Base-by-base conservation (phyloP, 805 yeast species). In the Grigorovia yakushimaensis region DNA sequence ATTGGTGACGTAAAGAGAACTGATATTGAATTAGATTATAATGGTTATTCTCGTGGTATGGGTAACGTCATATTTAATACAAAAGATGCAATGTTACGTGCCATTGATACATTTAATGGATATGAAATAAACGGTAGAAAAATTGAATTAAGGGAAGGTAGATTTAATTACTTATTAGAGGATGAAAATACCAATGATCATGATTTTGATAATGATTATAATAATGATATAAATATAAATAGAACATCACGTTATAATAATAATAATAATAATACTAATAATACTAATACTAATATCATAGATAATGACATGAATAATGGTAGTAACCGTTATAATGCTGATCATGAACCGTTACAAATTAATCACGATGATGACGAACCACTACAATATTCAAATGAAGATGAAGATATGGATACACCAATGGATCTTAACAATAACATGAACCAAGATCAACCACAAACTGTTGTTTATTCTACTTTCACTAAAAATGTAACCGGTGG, bases 1-100 rank as follows among this genome's bases (percentile, higher is more conserved):
- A 81, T 77, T 51, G 97, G 96, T 37, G 76, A 72, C 47, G 84
- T 89, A 13, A 71, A 76, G 22, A 80, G 93, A 48, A 95, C 96
- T 1, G 95, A 88, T 60, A 79, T 89, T 27, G 77, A 78, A 61
- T 64, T 71, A 45, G 84, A 79, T 54, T 73, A 70, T 42, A 73
- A 69, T 39, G 94, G 93, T 24, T 77, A 82, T 59, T 79, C 95
- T 8, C 72, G 82, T 5, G 98, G 97, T 33, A 70, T 73, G 54
- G 97, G 94, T 24, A 89, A 85, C 44, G 93, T 89, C 39, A 76
- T 81, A 61, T 84, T 84, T 59, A 82, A 77, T 49, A 71, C 73
- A 45, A 73, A 70, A 30, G 88, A 77, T 41, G 72, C 77, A 49
- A 94, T 97, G 15, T 82, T 78, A 42, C 69, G 72, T 44, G 89